phyloP scores from a whole-genome alignment of 495 filamentous ascomycete species.

The Xylaria sp. region DNA sequence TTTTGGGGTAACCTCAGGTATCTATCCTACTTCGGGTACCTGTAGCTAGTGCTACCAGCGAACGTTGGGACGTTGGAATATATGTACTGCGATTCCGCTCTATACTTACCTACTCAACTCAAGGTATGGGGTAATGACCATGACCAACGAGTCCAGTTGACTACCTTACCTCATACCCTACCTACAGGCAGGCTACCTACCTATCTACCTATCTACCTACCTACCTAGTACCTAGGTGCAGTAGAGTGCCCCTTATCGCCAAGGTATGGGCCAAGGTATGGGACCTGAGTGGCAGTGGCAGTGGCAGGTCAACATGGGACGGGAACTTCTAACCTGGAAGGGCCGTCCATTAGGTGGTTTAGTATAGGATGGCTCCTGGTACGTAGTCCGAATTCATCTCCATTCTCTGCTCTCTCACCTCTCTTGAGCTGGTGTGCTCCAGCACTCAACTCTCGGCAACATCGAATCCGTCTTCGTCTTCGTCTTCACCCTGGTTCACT shows the following conservation, averaged over 20 bases:
- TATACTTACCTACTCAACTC: background rate
- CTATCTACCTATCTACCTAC: too few relatives aligned
- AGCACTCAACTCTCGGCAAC: slow-evolving; percentile 20
- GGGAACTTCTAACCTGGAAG: slow-evolving; percentile 3
- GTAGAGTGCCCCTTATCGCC: background rate
- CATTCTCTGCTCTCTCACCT: slow-evolving; percentile 2
- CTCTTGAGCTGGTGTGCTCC: slow-evolving; percentile 24
- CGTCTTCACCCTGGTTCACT: background rate
- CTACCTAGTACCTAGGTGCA: too few relatives aligned
- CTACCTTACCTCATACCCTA: background rate
- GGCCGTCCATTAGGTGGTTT: background rate
- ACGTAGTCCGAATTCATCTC: slow-evolving; percentile 10
- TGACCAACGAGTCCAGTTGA: background rate
- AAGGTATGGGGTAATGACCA: slow-evolving; percentile 14
- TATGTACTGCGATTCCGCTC: background rate
- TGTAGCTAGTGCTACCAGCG: background rate
- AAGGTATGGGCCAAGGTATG: background rate
- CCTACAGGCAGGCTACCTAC: too few relatives aligned
- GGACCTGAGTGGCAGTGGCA: too few relatives aligned
- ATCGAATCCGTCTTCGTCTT: too few relatives aligned
- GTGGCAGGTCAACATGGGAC: slow-evolving; percentile 1
- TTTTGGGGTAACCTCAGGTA: slow-evolving; percentile 2
- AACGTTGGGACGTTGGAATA: too few relatives aligned
- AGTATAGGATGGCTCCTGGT: background rate
- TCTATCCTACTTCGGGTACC: background rate